A percentile compares a stretch with the other conserved stretches of the same genome.
These are phyloP conservation scores for Solanum sparsipilum DNA, from an alignment of 257 asterid genomes.

Conservation along the genomic window DNA sequence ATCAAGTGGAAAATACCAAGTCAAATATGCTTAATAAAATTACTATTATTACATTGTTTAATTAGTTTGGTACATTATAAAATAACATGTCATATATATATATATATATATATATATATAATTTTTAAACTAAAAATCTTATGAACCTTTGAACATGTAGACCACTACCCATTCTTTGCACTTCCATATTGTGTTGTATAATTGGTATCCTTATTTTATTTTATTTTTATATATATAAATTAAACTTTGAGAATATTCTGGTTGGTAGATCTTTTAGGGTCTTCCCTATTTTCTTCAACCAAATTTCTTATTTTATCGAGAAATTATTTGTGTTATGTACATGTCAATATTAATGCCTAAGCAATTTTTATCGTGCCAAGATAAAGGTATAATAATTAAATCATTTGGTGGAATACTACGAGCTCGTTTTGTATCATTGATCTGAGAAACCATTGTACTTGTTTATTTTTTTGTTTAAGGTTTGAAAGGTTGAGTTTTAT, in stretches of 20 bases:
- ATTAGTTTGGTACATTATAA: background rate
- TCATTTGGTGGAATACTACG: background rate
- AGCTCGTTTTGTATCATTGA: background rate
- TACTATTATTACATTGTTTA: background rate
- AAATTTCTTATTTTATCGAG: background rate
- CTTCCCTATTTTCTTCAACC: background rate
- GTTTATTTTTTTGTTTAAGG: background rate
- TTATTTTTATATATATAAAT: background rate
- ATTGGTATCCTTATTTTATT: background rate
- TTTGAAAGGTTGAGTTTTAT: no score
- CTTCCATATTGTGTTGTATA: background rate
- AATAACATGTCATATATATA: background rate
- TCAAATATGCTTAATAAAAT: background rate
- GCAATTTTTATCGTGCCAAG: background rate
- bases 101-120: background rate
- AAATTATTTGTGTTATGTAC: background rate
- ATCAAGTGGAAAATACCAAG: background rate
- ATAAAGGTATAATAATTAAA: no score
- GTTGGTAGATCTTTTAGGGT: background rate
- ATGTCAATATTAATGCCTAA: background rate
- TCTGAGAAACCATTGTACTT: accelerated
- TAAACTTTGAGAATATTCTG: background rate
- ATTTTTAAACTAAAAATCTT: background rate
- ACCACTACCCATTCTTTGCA: background rate
- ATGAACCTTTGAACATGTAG: background rate